Evolutionary conservation across 257 asterid species (phyloP).

Genomic region (Marsdenia floribunda): DNA sequence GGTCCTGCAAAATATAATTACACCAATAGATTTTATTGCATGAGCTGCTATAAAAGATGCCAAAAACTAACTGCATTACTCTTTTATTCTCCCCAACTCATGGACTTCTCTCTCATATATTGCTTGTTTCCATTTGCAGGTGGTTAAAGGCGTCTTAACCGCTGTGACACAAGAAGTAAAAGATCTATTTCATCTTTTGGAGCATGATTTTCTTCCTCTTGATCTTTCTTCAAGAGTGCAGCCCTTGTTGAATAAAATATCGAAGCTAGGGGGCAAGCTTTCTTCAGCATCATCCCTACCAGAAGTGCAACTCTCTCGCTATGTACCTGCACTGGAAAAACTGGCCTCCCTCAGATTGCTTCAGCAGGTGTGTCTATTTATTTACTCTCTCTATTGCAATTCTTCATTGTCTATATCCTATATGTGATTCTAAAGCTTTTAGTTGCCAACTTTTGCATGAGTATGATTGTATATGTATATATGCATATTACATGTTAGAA

Average conservation of each 20-base stretch:
- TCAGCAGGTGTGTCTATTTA: constrained; percentile 50
- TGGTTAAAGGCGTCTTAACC: constrained; percentile 74
- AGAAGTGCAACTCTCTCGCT: constrained; percentile 58
- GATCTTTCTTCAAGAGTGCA: constrained; percentile 70
- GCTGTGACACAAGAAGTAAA: constrained; percentile 87
- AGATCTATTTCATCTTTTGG: constrained; percentile 65
- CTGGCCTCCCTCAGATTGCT: constrained; percentile 78
- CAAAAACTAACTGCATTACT: background rate
- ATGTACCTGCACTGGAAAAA: constrained; percentile 73
- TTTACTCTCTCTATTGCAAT: background rate
- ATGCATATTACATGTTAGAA: background rate
- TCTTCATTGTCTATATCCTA: too few species aligned
- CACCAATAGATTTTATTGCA: background rate
- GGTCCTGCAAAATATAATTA: background rate
- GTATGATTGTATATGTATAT: background rate
- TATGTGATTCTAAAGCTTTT: background rate
- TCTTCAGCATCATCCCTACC: constrained; percentile 75
- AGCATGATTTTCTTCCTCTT: constrained; percentile 68
- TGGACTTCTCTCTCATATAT: background rate
- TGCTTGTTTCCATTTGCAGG: constrained; percentile 32
- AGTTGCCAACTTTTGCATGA: background rate
- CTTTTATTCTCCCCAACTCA: constrained; percentile 4
- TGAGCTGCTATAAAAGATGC: background rate
- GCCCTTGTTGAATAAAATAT: constrained; percentile 53
- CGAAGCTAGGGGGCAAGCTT: constrained; percentile 68